Evolutionary conservation across 1,284 basidiomycete species (phyloP), one percentile per base, ranked within the genome.

Genomic region (Pseudozyma pruni): DNA sequence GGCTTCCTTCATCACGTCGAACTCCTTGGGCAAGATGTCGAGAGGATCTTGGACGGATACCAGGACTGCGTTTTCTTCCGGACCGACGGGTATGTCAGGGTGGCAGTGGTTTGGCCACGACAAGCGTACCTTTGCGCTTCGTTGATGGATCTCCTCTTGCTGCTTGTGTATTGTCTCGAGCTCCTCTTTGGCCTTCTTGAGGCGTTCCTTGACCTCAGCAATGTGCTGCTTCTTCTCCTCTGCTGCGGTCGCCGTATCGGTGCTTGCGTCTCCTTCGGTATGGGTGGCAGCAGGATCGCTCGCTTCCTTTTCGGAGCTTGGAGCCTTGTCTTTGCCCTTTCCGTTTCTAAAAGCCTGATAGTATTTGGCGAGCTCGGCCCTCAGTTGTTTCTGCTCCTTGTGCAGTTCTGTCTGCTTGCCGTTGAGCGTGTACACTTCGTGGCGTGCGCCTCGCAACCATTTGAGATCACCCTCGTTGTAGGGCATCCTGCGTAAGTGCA

Each of bases 61-160:
- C 6, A 72, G 40, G 14, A 72, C 54, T 13, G 69, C 69, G 13
- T 72, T 68, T 43, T 51, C 43, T 31, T 67, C 69, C 2, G 63
- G 42, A 3, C 69, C 69, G 6, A 72, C 45, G 0, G 69, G 69
- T 3, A 61, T 56, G n/a, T 72, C 63, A 10, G 63, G 63, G 33
- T 72, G 69, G 23, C 58, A 62, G 13, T 29, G 32, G 23, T 72
- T 72, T 6, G 69, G 69, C 62, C 62, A 72, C 11, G 37, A 48
- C 11, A 67, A 19, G 8, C 63, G 61, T 10, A 67, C 35, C 9
- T 17, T 41, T 0, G 25, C 17, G 25, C 55, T 61, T 13, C 46
- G 42, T 8, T 14, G 14, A 4, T 44, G 52, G 8, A 59, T 41
- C 17, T 50, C 49, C 11, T 58, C 53, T 13, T 53, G 43, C 40